These are phyloP conservation scores for Citrus medica DNA, from an alignment of 345 rosid species.

Conservation along the genomic window DNA sequence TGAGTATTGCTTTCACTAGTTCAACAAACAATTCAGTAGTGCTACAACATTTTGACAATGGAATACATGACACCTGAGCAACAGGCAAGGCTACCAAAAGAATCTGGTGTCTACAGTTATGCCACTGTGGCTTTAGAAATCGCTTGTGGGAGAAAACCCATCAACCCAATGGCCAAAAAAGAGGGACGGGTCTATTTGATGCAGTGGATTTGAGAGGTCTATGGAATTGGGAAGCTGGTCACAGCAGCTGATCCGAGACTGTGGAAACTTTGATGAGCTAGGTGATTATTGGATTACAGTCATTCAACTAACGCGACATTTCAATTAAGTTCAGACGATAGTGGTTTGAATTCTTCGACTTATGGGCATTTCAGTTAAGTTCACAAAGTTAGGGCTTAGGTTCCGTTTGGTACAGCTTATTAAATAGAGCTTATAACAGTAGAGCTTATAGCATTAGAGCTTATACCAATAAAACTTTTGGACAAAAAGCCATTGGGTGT, in stretches of 20 bases:
- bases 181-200: neutral
- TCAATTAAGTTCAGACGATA: too few species aligned
- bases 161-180: neutral
- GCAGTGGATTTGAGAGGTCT: conserved; percentile 7
- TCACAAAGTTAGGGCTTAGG: too few species aligned
- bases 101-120: conserved; percentile 33
- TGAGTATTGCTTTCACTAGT: conserved; percentile 13
- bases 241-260: conserved; percentile 2
- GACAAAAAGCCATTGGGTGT: too few species aligned
- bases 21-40: neutral
- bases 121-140: conserved; percentile 30
- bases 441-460: too few species aligned
- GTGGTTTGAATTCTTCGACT: too few species aligned
- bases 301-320: too few species aligned
- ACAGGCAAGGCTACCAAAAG: conserved; percentile 22
- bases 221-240: neutral
- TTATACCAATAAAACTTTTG: too few species aligned
- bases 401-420: too few species aligned
- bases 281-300: neutral
- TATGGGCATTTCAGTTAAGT: too few species aligned
- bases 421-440: too few species aligned
- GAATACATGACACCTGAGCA: conserved; percentile 19
- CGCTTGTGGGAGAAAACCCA: conserved; percentile 19
- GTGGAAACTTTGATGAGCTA: neutral
- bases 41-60: neutral